Conservation (phyloP, 2,329 filamentous ascomycete genomes). For the Cercospora beticola region DNA sequence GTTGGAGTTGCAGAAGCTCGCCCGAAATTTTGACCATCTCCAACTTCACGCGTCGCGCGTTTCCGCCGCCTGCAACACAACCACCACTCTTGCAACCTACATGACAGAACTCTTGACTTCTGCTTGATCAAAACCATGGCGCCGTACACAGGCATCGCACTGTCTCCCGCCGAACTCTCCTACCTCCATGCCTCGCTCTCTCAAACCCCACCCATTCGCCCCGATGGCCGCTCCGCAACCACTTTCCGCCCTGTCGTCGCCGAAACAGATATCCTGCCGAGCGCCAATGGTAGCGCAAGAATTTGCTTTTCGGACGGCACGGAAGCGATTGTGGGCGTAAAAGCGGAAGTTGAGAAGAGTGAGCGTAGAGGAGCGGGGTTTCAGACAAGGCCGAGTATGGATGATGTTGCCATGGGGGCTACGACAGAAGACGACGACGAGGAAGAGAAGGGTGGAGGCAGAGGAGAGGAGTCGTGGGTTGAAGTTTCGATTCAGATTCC, state of each 20-base stretch:
- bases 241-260: slow-evolving; percentile 90
- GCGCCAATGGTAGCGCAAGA: slow-evolving; percentile 86
- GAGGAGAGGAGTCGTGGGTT: slow-evolving; percentile 70
- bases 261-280: slow-evolving; percentile 85
- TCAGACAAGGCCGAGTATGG: slow-evolving; percentile 6
- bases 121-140: slow-evolving; percentile 51
- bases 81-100: background rate
- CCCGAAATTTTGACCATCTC: background rate
- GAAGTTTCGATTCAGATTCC: slow-evolving; percentile 91
- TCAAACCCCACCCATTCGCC: slow-evolving; percentile 78
- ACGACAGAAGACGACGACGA: slow-evolving; percentile 39
- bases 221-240: slow-evolving; percentile 76
- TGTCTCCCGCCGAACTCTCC: slow-evolving; percentile 93
- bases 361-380: slow-evolving; percentile 29
- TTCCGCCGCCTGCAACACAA: background rate
- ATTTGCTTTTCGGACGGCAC: slow-evolving; percentile 94
- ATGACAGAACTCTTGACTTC: background rate
- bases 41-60: background rate
- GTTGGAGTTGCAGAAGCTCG: background rate
- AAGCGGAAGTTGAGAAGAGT: slow-evolving; percentile 87
- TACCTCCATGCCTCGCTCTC: slow-evolving; percentile 88
- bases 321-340: slow-evolving; percentile 92
- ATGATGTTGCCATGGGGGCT: slow-evolving; percentile 20
- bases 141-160: slow-evolving; percentile 61
- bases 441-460: slow-evolving; percentile 45